These are phyloP conservation scores for Brassica balearica DNA, from an alignment of 441 rosid species.

Conservation along the genomic window DNA sequence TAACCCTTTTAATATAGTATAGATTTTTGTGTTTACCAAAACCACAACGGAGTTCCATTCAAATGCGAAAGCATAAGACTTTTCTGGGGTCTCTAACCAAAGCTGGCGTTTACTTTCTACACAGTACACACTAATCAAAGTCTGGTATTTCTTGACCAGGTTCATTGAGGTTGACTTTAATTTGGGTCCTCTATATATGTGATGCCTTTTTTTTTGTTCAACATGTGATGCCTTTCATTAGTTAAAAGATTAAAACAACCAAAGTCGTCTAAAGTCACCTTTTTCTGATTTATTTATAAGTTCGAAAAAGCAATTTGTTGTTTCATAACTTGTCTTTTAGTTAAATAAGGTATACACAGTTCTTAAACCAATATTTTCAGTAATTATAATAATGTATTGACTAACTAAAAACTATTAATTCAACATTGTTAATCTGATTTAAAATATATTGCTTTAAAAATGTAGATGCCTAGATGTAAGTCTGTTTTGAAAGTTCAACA, in stretches of 20 bases:
- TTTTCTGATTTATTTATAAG: neutral
- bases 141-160: slow-evolving; percentile 42
- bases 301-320: slow-evolving; percentile 27
- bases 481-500: too few relatives aligned
- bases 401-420: neutral
- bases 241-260: neutral
- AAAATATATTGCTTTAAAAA: neutral
- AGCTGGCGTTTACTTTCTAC: slow-evolving; percentile 44
- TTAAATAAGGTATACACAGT: slow-evolving; percentile 3
- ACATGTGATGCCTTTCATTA: slow-evolving; percentile 7
- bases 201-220: too few relatives aligned
- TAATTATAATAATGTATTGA: neutral
- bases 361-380: neutral
- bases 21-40: slow-evolving; percentile 35
- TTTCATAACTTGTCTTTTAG: slow-evolving; percentile 23
- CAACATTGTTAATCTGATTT: neutral
- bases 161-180: slow-evolving; percentile 42
- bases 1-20: too few relatives aligned
- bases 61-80: slow-evolving; percentile 45
- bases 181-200: slow-evolving; percentile 6
- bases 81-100: slow-evolving; percentile 25
- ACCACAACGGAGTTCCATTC: slow-evolving; percentile 27
- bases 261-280: slow-evolving; percentile 23
- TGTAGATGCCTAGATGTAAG: neutral
- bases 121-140: slow-evolving; percentile 30